These are phyloP conservation scores for Diversispora eburnea DNA, from an alignment of 192 early-diverging fungal species.

Conservation along the genomic window DNA sequence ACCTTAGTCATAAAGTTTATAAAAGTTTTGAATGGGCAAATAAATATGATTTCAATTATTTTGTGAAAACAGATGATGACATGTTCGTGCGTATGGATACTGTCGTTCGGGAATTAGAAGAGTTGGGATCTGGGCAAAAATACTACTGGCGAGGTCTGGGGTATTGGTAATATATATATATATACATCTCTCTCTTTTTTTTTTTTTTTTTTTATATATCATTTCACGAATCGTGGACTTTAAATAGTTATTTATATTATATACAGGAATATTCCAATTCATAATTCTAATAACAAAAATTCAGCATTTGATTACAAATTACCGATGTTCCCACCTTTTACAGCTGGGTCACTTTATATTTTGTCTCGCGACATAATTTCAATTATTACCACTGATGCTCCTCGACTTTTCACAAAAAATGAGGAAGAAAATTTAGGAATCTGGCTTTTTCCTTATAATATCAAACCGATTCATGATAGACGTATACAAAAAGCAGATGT, in stretches of 20 bases:
- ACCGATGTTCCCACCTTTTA: slow-evolving; percentile 57
- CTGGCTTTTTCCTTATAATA: slow-evolving; percentile 58
- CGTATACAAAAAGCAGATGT: slow-evolving; percentile 61
- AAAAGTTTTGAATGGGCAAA: slow-evolving; percentile 53
- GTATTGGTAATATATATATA: slow-evolving; percentile 48
- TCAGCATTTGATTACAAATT: slow-evolving; percentile 45
- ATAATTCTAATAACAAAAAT: slow-evolving; percentile 52
- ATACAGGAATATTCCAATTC: slow-evolving; percentile 54
- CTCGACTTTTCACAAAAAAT: slow-evolving; percentile 53
- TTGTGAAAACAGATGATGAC: slow-evolving; percentile 60
- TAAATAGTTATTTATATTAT: not conserved
- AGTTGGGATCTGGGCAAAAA: slow-evolving; percentile 39
- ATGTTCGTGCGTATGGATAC: slow-evolving; percentile 60
- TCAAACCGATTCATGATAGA: slow-evolving; percentile 54
- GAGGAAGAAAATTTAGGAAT: slow-evolving; percentile 61
- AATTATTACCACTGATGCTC: slow-evolving; percentile 47
- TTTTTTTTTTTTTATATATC: not conserved
- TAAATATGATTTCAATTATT: slow-evolving; percentile 51
- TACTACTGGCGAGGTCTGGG: slow-evolving; percentile 56
- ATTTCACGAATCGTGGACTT: not conserved
- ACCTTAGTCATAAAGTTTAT: slow-evolving; percentile 57
- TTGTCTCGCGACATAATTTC: slow-evolving; percentile 55
- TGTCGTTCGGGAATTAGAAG: slow-evolving; percentile 43
- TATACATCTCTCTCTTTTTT: not conserved
- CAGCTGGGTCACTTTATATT: slow-evolving; percentile 58